These are phyloP conservation scores for Porodaedalea pini DNA, from an alignment of 1,284 basidiomycete genomes.

Conservation along the genomic window DNA sequence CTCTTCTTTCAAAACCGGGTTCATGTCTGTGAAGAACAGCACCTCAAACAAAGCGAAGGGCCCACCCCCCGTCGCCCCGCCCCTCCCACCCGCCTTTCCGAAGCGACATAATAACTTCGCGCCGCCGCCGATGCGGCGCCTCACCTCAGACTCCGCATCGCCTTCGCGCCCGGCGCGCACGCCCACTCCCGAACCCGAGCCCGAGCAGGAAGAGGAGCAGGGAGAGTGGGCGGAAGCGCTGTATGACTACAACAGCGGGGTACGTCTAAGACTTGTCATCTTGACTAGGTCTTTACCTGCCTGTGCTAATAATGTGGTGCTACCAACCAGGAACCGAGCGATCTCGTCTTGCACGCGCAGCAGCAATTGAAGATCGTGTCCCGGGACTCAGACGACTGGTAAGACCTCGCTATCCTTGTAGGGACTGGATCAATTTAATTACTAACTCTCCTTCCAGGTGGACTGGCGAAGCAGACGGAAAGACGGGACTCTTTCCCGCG, in stretches of 20 bases:
- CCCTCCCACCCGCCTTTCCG: slow-evolving; percentile 46
- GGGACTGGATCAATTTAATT: not conserved
- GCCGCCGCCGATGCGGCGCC: slow-evolving; percentile 51
- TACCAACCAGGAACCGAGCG: slow-evolving; percentile 54
- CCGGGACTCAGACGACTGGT: slow-evolving; percentile 73
- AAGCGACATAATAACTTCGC: slow-evolving; percentile 43
- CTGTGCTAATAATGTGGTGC: not conserved
- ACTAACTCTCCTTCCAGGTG: slow-evolving; percentile 47
- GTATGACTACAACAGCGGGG: slow-evolving; percentile 69
- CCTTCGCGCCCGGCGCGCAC: slow-evolving; percentile 24
- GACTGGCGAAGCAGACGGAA: slow-evolving; percentile 65
- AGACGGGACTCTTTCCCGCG: slow-evolving; percentile 66
- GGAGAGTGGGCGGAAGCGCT: slow-evolving; percentile 71
- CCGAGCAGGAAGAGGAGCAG: slow-evolving; percentile 36
- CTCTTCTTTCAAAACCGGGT: slow-evolving; percentile 48
- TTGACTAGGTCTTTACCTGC: not conserved
- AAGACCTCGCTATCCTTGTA: slow-evolving; percentile 28
- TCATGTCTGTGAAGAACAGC: slow-evolving; percentile 44
- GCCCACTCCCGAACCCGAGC: slow-evolving; percentile 28
- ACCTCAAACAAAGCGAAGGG: slow-evolving; percentile 39
- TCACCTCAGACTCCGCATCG: slow-evolving; percentile 24
- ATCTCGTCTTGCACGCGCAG: slow-evolving; percentile 53
- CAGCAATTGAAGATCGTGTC: slow-evolving; percentile 58
- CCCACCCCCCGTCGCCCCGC: slow-evolving; percentile 35
- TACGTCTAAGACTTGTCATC: slow-evolving; percentile 31